Conservation (phyloP, 495 filamentous ascomycete genomes). For the Pyrenopolyporus hunteri region DNA sequence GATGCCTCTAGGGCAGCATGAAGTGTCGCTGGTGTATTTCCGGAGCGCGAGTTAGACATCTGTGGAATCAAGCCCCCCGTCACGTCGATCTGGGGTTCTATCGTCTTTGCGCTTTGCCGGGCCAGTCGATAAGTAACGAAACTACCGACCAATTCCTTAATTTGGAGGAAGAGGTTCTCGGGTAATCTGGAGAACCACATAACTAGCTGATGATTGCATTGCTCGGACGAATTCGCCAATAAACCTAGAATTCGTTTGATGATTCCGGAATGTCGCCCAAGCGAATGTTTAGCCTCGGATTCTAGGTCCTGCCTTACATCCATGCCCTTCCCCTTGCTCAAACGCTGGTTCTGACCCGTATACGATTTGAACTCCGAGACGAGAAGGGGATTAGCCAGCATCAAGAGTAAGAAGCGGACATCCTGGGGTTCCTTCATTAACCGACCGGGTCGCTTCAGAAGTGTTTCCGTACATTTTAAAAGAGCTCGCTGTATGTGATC, state of each 20-base stretch:
- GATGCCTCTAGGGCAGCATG: conserved; percentile 75
- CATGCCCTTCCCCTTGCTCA: conserved; percentile 38
- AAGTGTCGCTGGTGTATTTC: conserved; percentile 67
- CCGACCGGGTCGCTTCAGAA: conserved; percentile 84
- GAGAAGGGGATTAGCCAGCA: conserved; percentile 82
- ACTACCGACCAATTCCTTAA: conserved; percentile 75
- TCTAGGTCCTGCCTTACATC: conserved; percentile 37
- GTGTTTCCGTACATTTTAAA: conserved; percentile 80
- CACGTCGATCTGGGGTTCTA: conserved; percentile 59
- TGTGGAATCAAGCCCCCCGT: conserved; percentile 73
- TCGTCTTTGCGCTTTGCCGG: conserved; percentile 73
- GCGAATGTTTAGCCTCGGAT: conserved; percentile 10
- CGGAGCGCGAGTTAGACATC: conserved; percentile 64
- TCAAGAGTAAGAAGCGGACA: conserved; percentile 79
- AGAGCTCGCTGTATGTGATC: conserved; percentile 70
- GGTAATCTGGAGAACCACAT: conserved; percentile 82
- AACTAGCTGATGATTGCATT: conserved; percentile 84
- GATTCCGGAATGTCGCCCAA: conserved; percentile 72
- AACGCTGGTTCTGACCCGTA: conserved; percentile 35
- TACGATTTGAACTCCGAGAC: conserved; percentile 53
- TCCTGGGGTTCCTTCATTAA: conserved; percentile 72
- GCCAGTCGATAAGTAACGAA: conserved; percentile 85
- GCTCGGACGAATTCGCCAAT: conserved; percentile 73
- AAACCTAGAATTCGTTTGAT: conserved; percentile 86
- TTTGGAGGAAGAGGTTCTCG: conserved; percentile 67